These are phyloP conservation scores for Plantago coronopus DNA, from an alignment of 305 asterid species.

Conservation along the genomic window DNA sequence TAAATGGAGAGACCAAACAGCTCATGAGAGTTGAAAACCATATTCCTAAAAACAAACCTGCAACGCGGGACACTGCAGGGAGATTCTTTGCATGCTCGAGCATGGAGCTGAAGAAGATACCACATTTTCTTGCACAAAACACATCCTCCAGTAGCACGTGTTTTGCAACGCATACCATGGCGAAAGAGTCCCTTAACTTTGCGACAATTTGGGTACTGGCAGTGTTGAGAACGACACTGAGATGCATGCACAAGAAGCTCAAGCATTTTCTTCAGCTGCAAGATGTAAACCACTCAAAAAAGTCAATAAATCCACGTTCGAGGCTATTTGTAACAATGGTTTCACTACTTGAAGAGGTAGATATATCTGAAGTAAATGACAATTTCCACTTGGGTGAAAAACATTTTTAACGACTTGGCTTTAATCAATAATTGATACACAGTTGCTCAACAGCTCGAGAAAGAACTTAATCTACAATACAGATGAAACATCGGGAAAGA, in stretches of 20 bases:
- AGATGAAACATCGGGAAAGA: too few species aligned
- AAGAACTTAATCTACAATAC: too few species aligned
- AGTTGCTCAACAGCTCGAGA: too few species aligned
- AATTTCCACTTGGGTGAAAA: too few species aligned
- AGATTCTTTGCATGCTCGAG: slow-evolving; percentile 93
- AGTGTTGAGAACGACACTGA: slow-evolving; percentile 70
- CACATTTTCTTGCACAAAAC: slow-evolving; percentile 92
- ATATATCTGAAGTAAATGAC: background rate
- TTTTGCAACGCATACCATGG: slow-evolving; percentile 76
- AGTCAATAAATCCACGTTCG: slow-evolving; percentile 12
- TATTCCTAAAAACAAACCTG: slow-evolving; percentile 51
- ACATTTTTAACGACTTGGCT: too few species aligned
- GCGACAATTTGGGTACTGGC: slow-evolving; percentile 87
- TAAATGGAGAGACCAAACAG: background rate
- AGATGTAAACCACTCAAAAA: slow-evolving; percentile 22
- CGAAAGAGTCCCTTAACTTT: slow-evolving; percentile 98
- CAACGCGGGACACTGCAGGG: slow-evolving; percentile 91
- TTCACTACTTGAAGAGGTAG: background rate
- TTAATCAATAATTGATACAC: too few species aligned
- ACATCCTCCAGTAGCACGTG: slow-evolving; percentile 93
- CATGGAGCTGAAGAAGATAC: slow-evolving; percentile 97
- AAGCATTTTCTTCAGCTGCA: slow-evolving; percentile 95
- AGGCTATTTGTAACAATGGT: background rate
- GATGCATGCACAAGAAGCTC: slow-evolving; percentile 97
- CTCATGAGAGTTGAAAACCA: background rate